These are phyloP conservation scores for Polyporus arcularius DNA, from an alignment of 768 basidiomycete species.

Conservation along the genomic window DNA sequence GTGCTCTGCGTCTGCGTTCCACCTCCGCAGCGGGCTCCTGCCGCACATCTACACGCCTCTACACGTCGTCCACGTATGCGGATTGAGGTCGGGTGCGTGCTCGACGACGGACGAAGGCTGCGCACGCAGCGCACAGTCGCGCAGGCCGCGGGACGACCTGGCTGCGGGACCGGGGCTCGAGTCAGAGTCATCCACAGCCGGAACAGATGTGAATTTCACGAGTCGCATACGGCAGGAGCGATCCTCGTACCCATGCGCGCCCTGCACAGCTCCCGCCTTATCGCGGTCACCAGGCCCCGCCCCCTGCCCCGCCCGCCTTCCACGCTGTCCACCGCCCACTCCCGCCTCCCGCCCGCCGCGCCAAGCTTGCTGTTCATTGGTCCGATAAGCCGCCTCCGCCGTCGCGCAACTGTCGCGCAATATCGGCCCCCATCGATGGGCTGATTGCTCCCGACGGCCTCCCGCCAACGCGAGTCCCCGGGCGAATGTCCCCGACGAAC, in stretches of 20 bases:
- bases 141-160: not conserved
- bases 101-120: not conserved
- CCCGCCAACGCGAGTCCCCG: not conserved
- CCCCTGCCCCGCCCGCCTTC: not conserved
- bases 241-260: not conserved
- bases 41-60: slow-evolving; percentile 6
- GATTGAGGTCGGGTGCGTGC: slow-evolving; percentile 5
- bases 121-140: not conserved
- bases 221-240: not conserved
- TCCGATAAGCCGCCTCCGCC: slow-evolving; percentile 11
- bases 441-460: not conserved
- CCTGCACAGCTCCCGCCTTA: not conserved
- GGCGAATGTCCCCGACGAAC: slow-evolving; percentile 3
- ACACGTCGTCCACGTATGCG: slow-evolving; percentile 3
- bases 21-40: slow-evolving; percentile 4
- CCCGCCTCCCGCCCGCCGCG: not conserved
- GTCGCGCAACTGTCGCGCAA: slow-evolving; percentile 2
- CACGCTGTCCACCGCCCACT: slow-evolving; percentile 1
- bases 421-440: slow-evolving; percentile 13
- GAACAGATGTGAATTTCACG: not conserved
- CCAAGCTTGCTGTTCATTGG: not conserved
- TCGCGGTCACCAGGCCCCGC: slow-evolving; percentile 1
- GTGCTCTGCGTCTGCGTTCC: slow-evolving; percentile 4
- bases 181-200: slow-evolving; percentile 4
- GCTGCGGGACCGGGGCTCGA: slow-evolving; percentile 10